Evolutionary conservation across 1,284 basidiomycete species (phyloP), one percentile per base, ranked within the genome.

Genomic region (Puccinia brachypodii): DNA sequence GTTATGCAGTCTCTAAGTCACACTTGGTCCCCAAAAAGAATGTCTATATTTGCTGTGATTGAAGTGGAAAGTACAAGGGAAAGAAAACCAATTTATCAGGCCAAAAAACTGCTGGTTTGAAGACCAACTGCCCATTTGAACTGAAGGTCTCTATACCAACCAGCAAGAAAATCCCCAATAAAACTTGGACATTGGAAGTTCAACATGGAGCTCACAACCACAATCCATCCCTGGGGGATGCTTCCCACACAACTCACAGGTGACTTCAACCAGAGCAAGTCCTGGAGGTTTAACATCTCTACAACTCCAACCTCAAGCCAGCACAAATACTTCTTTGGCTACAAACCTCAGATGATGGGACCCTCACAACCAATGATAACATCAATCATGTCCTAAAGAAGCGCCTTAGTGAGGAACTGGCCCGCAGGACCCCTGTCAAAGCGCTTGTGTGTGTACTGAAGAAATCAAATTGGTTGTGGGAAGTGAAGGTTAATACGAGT

Each of bases 351-450:
- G 25, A 64, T 50, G 22, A 50, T 50, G 47, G 22, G 22, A 50
- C 47, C 11, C 22, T 11, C 47, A 50, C 47, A 11, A 50, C 22
- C 28, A 64, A 64, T 31, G 31, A 64, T 7, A 64, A 13, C 25
- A 25, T 64, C 28, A 33, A 28, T 13, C 25, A 64, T 64, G 60
- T 28, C 6, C 60, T 64, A 6, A 16, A 64, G 19, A 64, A 33
- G 60, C 3, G 25, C 25, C 9, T 16, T 16, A 9, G 28, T 4
- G 33, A 33, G 4, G 25, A 64, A 28, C 25, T 64, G 19, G 60
- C 60, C 25, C n/a, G 60, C 31, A 64, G 60, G 60, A 64, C 60
- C 11, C 62, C 62, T 13, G 56, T 58, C 25, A n/a, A 58, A 58
- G 56, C 56, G 19, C 19, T 58, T 58, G 8, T 58, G 56, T 22